Base-by-base conservation (phyloP, 495 filamentous ascomycete genomes). In the Penicillium cosmopolitanum region DNA sequence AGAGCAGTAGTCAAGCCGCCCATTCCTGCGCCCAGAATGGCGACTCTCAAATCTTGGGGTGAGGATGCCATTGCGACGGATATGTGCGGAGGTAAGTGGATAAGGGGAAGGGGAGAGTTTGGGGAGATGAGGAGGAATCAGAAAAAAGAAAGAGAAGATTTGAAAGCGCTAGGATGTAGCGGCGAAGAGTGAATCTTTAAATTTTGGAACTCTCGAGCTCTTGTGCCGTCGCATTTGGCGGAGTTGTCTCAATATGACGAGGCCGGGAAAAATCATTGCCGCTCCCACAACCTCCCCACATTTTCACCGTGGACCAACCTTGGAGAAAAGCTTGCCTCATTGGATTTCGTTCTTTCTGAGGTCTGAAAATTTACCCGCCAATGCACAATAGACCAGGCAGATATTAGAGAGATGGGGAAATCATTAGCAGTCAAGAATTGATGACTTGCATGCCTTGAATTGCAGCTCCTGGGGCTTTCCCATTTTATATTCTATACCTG, bases 1-100 rank as follows among this genome's bases (percentile, higher is more conserved):
- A 93, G 81, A 46, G 90, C 89, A 48, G 73, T 82, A 43, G 89
- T 86, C 36, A 93, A 75, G 33, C 90, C 90, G 28, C 89, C 90
- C 89, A 93, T 93, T 55, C 89, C 89, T 12, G 77, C 77, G 63
- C 77, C 77, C 56, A 78, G 56, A 65, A 80, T 77, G 71, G 74
- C 75, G 60, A 80, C 70, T 52, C 70, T 67, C 23, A 80, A 63
- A 63, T 78, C 74, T 56, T 77, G 69, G n/a, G 72, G 71, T 31
- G 69, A 56, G 60, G 67, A 57, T 0, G 67, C 53, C 70, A 74
- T 74, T 38, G 51, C 68, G 19, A 52, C 60, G 65, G 51, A 55
- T 53, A 46, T 64, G 31, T 53, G 44, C 42, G 55, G 51, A 54
- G 50, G 54, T 56, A 53, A 10, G 43, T 5, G 34, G 15, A 48